Evolutionary conservation across 179 eudicot genomes (phyloP), one percentile per base, ranked within the genome.

Genomic region (Nepenthes alata): DNA sequence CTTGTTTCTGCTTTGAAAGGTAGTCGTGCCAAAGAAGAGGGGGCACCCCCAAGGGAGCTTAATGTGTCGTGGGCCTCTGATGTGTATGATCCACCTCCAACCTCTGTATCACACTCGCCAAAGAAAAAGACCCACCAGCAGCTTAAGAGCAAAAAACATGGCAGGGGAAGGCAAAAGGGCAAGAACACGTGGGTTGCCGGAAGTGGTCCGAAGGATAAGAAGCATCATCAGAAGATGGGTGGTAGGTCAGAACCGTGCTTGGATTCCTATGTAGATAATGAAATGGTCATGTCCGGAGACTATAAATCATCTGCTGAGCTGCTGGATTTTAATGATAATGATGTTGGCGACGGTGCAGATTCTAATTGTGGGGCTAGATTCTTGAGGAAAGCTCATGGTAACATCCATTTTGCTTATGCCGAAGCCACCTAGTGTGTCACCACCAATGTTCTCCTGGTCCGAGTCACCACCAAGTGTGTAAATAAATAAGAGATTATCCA

Each of bases 31-130:
- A 85, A 77, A 74, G 25, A 25, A 25, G 80, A 67, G 60, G 90
- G 86, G 14, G 59, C 47, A 10, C 75, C 82, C 44, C 72, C 65
- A 2, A 77, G 66, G 80, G 82, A 75, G 71, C 76, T 78, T 58
- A 73, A 78, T 5, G 93, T 90, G 47, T 77, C 86, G 9, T 90
- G 97, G 97, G 88, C 97, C n/a, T 88, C 97, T 41, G 97, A 90
- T 37, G 97, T 90, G 47, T 88, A 88, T 51, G 97, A 90, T 67
- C 97, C 97, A 5, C 70, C 69, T 56, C 97, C 97, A 14, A 73
- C 95, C 11, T 72, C 95, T 9, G 67, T 79, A 12, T 81, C 91
- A 45, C 88, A 85, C 57, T 41, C 64, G 11, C 85, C 80, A 47
- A 74, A 77, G 70, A 80, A 71, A 60, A 83, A 76, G 77, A 67